Base-by-base conservation (phyloP, 768 basidiomycete species). In the Naganishia friedmannii region DNA sequence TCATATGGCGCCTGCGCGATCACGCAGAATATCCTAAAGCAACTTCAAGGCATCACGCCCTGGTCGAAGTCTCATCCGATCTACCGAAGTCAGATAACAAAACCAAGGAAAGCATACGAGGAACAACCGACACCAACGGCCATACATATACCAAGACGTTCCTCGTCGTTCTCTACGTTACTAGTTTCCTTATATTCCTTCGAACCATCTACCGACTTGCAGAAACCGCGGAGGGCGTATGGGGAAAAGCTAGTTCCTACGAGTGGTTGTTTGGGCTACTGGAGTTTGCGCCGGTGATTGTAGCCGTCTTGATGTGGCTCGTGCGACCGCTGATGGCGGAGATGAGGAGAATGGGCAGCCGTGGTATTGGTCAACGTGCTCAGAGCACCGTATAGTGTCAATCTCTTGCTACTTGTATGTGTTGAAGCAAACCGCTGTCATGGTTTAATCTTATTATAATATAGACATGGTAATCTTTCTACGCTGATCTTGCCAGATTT, bases 191-290 rank as follows among this genome's bases (percentile, higher is more conserved):
- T 51, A 74, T 82, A 42, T 72, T 81, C 29, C 66, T 78, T 0
- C 71, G 82, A 10, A 82, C 82, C 13, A 66, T 76, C 0, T 82
- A 78, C 71, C 76, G 82, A 53, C 71, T 82, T 31, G 79, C 80
- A 5, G 82, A 82, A 66, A 81, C 79, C 0, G 81, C 74, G 5
- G 75, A 81, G 67, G 81, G 78, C 7, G 74, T 79, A 55, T 78
- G 78, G 65, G 73, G 77, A 0, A 73, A 53, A 39, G 77, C 78
- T 0, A 70, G 71, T 4, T 78, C 75, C 4, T 69, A 73, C 34
- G 78, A 79, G 65, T 65, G 48, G 28, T 72, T 78, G 9, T 79
- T 78, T 69, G 78, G 77, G 2, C 66, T 66, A 4, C 71, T 79
- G 19, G 78, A 79, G 57, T 78, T 72, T 58, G 55, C 72, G 21